Percentiles rank a stretch among this genome's conserved stretches.
phyloP scores from a whole-genome alignment of 2,329 filamentous ascomycete species.

The Sphaerulina musiva region DNA sequence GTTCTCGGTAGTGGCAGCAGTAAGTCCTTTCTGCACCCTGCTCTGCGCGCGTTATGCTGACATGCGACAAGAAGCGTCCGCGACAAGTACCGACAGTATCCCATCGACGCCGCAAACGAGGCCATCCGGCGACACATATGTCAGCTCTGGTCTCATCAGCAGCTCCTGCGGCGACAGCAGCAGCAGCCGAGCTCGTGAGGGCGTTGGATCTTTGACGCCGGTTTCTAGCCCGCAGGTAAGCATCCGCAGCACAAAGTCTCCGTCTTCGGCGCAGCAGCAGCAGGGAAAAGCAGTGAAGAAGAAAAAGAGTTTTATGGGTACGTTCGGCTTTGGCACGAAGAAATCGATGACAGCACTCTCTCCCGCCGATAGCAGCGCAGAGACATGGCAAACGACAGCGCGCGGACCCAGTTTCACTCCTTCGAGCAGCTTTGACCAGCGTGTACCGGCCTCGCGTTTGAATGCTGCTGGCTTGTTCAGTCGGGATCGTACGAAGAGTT shows the following conservation, averaged over 20 bases:
- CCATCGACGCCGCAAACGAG: neutral
- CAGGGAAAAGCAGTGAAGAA: neutral
- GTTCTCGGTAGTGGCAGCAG: slow-evolving; percentile 2
- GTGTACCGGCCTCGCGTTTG: neutral
- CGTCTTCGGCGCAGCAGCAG: neutral
- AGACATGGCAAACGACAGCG: slow-evolving; percentile 5
- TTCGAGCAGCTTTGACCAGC: neutral
- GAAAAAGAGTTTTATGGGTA: slow-evolving; percentile 5
- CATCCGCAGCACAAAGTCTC: neutral
- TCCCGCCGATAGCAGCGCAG: neutral
- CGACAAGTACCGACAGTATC: neutral
- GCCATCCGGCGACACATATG: neutral
- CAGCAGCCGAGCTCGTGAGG: neutral
- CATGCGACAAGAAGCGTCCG: neutral
- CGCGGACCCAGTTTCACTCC: neutral
- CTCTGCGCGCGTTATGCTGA: neutral
- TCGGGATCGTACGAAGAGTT: neutral
- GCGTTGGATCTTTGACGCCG: neutral
- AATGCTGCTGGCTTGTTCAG: neutral
- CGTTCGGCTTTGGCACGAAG: slow-evolving; percentile 3
- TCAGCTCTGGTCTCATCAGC: neutral
- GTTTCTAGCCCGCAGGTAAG: neutral
- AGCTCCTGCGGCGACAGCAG: neutral
- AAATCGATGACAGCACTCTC: slow-evolving; percentile 1
- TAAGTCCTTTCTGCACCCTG: neutral